These are phyloP conservation scores for Trichomonascaceae sp. DNA, from an alignment of 1,139 yeast genomes.

Conservation along the genomic window DNA sequence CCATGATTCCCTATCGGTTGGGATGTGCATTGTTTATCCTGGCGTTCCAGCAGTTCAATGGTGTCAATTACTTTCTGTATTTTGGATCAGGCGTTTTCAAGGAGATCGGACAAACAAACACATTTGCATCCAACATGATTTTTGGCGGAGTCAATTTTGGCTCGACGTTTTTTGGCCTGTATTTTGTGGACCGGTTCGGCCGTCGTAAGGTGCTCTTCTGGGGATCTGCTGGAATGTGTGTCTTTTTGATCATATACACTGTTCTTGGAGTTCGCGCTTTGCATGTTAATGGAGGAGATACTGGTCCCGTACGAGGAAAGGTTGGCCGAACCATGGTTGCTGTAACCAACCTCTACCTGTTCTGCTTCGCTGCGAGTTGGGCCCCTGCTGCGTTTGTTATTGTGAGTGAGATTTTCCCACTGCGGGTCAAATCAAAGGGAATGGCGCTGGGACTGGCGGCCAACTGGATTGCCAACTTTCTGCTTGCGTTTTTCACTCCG, in stretches of 20 bases:
- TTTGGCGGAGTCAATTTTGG: conserved; percentile 69
- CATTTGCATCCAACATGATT: conserved; percentile 67
- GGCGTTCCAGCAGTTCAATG: conserved; percentile 65
- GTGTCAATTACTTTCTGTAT: conserved; percentile 52
- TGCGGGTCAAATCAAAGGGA: conserved; percentile 67
- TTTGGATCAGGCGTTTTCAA: conserved; percentile 67
- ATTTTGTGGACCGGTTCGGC: conserved; percentile 55
- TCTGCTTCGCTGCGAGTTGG: conserved; percentile 80
- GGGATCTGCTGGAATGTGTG: conserved; percentile 55
- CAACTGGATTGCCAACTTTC: conserved; percentile 70
- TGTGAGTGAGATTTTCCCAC: conserved; percentile 66
- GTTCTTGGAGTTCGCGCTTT: conserved; percentile 52
- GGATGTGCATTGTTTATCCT: conserved; percentile 44
- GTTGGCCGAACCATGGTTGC: conserved; percentile 41
- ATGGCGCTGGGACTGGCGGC: conserved; percentile 41
- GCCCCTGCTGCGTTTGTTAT: conserved; percentile 76
- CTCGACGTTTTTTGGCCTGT: conserved; percentile 58
- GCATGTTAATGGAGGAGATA: conserved; percentile 29
- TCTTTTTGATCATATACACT: conserved; percentile 54
- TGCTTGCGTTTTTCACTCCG: conserved; percentile 36
- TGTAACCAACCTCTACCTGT: conserved; percentile 64
- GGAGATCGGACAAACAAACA: conserved; percentile 52
- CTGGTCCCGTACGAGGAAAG: conserved; percentile 38
- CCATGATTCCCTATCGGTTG: conserved; percentile 11
- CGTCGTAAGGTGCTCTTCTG: conserved; percentile 51